These are phyloP conservation scores for Achaetomium macrosporum DNA, from an alignment of 2,329 filamentous ascomycete genomes.

Conservation along the genomic window DNA sequence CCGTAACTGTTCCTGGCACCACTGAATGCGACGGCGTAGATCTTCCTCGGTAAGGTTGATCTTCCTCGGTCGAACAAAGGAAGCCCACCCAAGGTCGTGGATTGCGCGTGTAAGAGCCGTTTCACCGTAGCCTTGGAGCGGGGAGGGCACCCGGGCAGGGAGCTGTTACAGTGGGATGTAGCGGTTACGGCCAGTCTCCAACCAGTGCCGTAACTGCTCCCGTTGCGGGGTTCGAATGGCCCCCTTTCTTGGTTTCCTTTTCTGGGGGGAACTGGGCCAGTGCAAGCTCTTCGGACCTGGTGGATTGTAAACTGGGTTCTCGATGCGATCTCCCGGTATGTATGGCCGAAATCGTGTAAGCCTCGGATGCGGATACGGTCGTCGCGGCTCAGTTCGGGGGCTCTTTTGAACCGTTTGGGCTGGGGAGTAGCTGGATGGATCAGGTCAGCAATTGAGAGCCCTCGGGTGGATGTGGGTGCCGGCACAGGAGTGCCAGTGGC, in stretches of 20 bases:
- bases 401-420: too few relatives aligned
- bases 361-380: too few relatives aligned
- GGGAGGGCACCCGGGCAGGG: background rate
- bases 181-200: background rate
- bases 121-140: background rate
- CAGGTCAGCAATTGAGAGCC: too few relatives aligned
- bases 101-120: background rate
- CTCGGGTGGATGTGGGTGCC: too few relatives aligned
- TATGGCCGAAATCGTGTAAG: too few relatives aligned
- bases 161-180: background rate
- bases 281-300: background rate
- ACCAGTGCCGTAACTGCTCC: background rate
- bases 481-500: too few relatives aligned
- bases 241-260: background rate
- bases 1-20: background rate
- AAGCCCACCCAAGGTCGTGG: background rate
- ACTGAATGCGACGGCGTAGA: background rate
- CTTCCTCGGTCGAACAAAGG: background rate
- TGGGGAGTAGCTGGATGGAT: too few relatives aligned
- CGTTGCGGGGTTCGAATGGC: background rate
- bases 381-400: too few relatives aligned
- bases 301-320: background rate
- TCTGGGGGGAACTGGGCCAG: background rate
- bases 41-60: background rate
- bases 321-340: background rate